These are phyloP conservation scores for Effrenium voratum DNA, from an alignment of 73 alveolate species.

Conservation along the genomic window DNA sequence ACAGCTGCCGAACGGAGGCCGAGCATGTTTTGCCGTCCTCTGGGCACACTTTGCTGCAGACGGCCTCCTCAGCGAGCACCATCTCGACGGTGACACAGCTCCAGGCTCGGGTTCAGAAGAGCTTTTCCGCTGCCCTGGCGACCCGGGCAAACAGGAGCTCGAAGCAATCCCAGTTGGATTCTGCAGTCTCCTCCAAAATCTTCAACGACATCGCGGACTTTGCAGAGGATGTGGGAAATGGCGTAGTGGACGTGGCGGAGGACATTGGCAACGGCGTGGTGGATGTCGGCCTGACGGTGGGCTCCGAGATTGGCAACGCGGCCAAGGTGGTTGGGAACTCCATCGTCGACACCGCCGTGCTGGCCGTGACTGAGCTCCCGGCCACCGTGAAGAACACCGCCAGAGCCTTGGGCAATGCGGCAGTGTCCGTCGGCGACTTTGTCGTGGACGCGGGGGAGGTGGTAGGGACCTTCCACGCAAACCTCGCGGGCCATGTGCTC, in stretches of 20 bases:
- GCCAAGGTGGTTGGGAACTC: slow-evolving; percentile 67
- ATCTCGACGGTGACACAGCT: too few species aligned
- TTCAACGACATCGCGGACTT: slow-evolving; percentile 49
- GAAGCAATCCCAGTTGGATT: too few species aligned
- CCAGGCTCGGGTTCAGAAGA: too few species aligned
- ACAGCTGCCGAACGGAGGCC: too few species aligned
- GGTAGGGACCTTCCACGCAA: slow-evolving; percentile 14
- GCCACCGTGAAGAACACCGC: slow-evolving; percentile 5
- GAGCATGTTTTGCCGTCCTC: too few species aligned
- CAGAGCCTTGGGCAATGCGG: slow-evolving; percentile 23
- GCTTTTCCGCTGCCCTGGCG: too few species aligned
- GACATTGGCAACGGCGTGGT: slow-evolving; percentile 3
- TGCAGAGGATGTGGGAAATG: background rate
- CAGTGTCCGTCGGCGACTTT: slow-evolving; percentile 6
- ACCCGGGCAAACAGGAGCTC: too few species aligned
- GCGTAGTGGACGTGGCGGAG: background rate
- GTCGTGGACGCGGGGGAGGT: slow-evolving; percentile 57
- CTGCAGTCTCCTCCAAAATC: slow-evolving; percentile 8
- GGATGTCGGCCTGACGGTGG: slow-evolving; percentile 36
- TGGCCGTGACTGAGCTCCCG: slow-evolving; percentile 26
- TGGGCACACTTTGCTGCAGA: too few species aligned
- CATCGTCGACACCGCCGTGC: slow-evolving; percentile 51
- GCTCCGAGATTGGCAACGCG: slow-evolving; percentile 44
- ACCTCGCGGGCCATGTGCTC: slow-evolving; percentile 44
- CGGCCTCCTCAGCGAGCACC: too few species aligned